These are phyloP conservation scores for Incumbomyces delicatus DNA, from an alignment of 2,329 filamentous ascomycete genomes.

Conservation along the genomic window DNA sequence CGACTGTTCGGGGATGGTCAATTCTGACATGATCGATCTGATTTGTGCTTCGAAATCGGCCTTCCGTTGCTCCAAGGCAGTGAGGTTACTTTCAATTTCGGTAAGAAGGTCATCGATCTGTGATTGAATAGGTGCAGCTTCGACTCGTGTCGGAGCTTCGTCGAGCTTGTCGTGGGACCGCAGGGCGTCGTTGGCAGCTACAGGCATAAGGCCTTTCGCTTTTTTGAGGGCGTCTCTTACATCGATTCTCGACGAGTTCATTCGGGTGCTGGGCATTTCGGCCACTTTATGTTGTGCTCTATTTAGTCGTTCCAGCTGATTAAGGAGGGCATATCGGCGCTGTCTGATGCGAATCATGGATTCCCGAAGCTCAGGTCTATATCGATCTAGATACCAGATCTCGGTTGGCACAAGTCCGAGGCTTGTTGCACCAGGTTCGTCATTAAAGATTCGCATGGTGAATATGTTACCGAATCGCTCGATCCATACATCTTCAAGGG, in stretches of 20 bases:
- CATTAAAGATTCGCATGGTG: conserved; percentile 37
- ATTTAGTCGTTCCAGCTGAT: conserved; percentile 27
- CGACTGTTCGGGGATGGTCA: conserved; percentile 36
- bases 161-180: neutral
- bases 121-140: neutral
- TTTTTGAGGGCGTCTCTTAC: conserved; percentile 17
- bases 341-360: conserved; percentile 38
- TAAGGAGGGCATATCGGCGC: conserved; percentile 24
- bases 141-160: neutral
- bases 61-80: conserved; percentile 33
- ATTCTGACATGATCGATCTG: conserved; percentile 34
- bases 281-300: conserved; percentile 25
- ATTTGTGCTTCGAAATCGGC: conserved; percentile 29
- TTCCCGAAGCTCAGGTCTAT: conserved; percentile 43
- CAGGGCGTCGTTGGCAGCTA: neutral
- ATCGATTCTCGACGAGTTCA: conserved; percentile 13
- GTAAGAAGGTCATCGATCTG: conserved; percentile 21
- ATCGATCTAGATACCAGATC: conserved; percentile 50
- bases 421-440: conserved; percentile 25
- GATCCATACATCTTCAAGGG: conserved; percentile 38
- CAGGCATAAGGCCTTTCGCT: conserved; percentile 12
- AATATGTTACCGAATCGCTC: conserved; percentile 45
- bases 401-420: conserved; percentile 38
- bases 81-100: conserved; percentile 32
- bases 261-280: conserved; percentile 13